These are phyloP conservation scores for Aspergillus ustus DNA, from an alignment of 2,329 filamentous ascomycete genomes.

Conservation along the genomic window DNA sequence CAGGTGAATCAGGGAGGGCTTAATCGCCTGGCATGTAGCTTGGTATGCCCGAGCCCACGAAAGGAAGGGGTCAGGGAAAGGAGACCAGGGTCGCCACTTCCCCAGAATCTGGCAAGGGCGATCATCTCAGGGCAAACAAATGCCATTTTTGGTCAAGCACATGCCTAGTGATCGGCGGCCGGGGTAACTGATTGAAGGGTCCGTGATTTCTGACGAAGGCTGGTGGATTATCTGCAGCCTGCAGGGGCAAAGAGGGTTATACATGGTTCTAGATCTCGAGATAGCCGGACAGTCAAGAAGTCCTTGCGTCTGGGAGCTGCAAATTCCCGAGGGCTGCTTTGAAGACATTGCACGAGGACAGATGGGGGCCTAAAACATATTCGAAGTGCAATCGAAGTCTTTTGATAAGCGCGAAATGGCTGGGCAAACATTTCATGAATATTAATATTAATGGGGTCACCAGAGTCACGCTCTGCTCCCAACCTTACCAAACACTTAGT, in stretches of 20 bases:
- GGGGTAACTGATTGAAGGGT: background rate
- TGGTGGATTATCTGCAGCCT: constrained; percentile 7
- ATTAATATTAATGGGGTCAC: background rate
- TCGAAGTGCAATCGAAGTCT: background rate
- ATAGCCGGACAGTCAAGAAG: background rate
- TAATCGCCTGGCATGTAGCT: constrained; percentile 6
- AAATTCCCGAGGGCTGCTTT: background rate
- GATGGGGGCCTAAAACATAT: background rate
- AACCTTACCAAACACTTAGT: background rate
- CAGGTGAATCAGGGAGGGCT: background rate
- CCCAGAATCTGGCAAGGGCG: background rate
- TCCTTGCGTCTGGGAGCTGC: background rate
- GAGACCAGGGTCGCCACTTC: background rate
- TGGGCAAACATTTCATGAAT: background rate
- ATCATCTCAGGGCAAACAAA: constrained; percentile 2
- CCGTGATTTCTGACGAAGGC: background rate
- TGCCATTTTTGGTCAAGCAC: constrained; percentile 3
- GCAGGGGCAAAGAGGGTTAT: background rate
- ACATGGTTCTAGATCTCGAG: background rate
- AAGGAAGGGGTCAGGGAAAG: background rate
- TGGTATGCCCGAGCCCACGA: constrained; percentile 1
- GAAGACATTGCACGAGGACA: background rate
- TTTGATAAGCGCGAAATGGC: background rate
- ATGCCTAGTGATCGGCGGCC: constrained; percentile 11
- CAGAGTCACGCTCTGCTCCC: background rate